Conservation (phyloP, 176 grass and related monocot species). For the Aegilops bicornis region DNA sequence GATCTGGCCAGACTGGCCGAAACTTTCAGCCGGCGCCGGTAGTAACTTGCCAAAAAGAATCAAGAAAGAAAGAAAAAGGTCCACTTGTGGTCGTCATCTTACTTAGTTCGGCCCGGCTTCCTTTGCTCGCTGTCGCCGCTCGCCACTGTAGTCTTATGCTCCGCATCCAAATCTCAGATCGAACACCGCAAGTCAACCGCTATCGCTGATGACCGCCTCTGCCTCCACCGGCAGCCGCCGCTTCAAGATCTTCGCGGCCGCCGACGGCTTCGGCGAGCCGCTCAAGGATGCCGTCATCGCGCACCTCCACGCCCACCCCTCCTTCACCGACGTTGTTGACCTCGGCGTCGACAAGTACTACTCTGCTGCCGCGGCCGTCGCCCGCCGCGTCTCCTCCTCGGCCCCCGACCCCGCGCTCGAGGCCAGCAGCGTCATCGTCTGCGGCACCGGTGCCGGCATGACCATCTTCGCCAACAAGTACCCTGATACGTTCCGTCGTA, state of each 20-base stretch:
- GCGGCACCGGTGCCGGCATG: constrained; percentile 83
- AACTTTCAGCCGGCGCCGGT: no score
- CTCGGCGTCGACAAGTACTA: constrained; percentile 92
- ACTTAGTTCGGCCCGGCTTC: neutral
- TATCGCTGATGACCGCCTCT: constrained; percentile 14
- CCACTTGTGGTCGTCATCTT: no score
- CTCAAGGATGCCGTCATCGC: constrained; percentile 75
- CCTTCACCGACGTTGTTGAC: constrained; percentile 62
- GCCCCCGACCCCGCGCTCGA: constrained; percentile 10
- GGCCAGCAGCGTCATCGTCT: constrained; percentile 65
- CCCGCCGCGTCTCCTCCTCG: constrained; percentile 39
- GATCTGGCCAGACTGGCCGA: no score
- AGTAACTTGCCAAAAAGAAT: no score
- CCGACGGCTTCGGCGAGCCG: constrained; percentile 62
- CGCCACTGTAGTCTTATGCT: neutral
- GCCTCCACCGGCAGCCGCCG: neutral
- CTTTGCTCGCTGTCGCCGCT: neutral
- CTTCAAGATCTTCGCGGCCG: constrained; percentile 76
- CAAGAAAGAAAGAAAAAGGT: no score
- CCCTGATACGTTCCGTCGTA: no score
- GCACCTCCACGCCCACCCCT: constrained; percentile 61
- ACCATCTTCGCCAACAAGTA: constrained; percentile 96
- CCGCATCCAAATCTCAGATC: constrained; percentile 1
- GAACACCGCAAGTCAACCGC: neutral
- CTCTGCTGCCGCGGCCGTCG: constrained; percentile 58